Conservation (phyloP, 495 filamentous ascomycete genomes). For the Hypoxylon intermedium region DNA sequence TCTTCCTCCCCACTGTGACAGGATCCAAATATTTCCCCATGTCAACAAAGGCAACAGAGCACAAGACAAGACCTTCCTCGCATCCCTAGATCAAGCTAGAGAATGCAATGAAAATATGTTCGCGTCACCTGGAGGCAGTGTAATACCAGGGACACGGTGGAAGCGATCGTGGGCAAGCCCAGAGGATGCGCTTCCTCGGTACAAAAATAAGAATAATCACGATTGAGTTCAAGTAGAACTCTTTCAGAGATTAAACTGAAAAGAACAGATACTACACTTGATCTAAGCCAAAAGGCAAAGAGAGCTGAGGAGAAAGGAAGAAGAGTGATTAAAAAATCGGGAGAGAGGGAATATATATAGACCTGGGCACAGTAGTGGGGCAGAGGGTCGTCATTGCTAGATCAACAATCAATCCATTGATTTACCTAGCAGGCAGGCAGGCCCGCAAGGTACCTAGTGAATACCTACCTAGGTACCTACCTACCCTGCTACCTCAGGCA, state of each 20-base stretch:
- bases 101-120: slow-evolving; percentile 56
- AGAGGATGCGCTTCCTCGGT: slow-evolving; percentile 59
- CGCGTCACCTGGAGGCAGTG: slow-evolving; percentile 77
- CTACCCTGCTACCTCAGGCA: too few relatives aligned
- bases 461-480: too few relatives aligned
- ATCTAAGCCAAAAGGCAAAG: slow-evolving; percentile 82
- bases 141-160: slow-evolving; percentile 76
- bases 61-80: slow-evolving; percentile 25
- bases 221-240: slow-evolving; percentile 65
- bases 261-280: slow-evolving; percentile 99
- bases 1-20: too few relatives aligned
- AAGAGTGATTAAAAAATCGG: slow-evolving; percentile 23
- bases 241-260: slow-evolving; percentile 86
- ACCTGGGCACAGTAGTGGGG: background rate
- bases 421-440: too few relatives aligned
- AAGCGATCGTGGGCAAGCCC: slow-evolving; percentile 69
- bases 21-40: too few relatives aligned
- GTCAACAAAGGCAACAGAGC: too few relatives aligned
- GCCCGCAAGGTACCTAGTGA: too few relatives aligned
- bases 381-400: background rate
- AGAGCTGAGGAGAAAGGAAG: slow-evolving; percentile 48
- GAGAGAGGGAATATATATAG: background rate
- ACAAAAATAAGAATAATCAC: too few relatives aligned
- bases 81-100: slow-evolving; percentile 15
- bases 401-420: slow-evolving; percentile 15